These are phyloP conservation scores for Alloascoidea africana DNA, from an alignment of 805 yeast genomes.

Conservation along the genomic window DNA sequence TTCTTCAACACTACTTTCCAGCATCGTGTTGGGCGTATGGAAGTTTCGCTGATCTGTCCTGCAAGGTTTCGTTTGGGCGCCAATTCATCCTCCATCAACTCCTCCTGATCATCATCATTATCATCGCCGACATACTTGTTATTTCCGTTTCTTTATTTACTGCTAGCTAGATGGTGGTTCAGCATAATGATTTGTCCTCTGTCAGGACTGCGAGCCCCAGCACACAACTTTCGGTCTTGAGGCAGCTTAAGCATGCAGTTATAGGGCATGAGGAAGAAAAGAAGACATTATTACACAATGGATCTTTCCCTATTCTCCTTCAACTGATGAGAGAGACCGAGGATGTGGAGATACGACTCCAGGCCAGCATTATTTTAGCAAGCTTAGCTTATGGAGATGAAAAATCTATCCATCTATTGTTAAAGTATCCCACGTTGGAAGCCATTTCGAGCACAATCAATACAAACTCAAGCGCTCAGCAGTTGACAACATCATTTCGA, in stretches of 20 bases:
- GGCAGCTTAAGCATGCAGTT: conserved; percentile 14
- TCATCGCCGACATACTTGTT: too few species aligned
- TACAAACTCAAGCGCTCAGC: background rate
- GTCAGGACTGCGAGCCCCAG: background rate
- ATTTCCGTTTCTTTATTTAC: too few species aligned
- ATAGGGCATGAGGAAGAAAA: conserved; percentile 19
- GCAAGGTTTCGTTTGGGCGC: too few species aligned
- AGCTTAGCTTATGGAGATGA: conserved; percentile 16
- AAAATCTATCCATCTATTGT: background rate
- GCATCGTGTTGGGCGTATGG: too few species aligned
- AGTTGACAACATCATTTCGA: background rate
- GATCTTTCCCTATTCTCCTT: conserved; percentile 11
- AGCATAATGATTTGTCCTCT: background rate
- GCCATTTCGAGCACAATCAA: background rate
- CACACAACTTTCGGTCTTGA: conserved; percentile 10
- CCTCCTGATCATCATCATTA: too few species aligned
- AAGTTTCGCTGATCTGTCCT: too few species aligned
- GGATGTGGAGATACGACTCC: conserved; percentile 9
- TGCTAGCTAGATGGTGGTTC: conserved; percentile 1
- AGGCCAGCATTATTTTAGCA: conserved; percentile 15
- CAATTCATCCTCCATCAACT: too few species aligned
- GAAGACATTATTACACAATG: conserved; percentile 10
- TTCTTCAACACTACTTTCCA: too few species aligned
- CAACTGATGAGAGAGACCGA: conserved; percentile 9
- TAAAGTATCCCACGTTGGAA: background rate